phyloP scores from a whole-genome alignment of 306 rosid genomes.

The Benincasa hispida region DNA sequence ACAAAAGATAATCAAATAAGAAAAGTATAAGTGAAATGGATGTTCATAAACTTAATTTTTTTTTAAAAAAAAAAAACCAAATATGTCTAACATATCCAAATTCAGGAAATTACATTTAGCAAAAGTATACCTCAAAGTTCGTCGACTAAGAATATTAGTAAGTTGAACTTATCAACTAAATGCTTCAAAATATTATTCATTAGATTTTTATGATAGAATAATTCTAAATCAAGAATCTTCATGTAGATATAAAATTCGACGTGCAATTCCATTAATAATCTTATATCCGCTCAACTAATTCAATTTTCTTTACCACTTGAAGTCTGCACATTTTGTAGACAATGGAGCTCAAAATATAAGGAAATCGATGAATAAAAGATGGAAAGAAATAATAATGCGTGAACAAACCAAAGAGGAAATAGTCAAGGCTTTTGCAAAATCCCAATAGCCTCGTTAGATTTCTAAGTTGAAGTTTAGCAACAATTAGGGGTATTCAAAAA shows the following conservation, averaged over 20 bases:
- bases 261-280: constrained; percentile 17
- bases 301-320: constrained; percentile 1
- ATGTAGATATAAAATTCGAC: constrained; percentile 25
- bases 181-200: neutral
- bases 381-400: too few relatives aligned
- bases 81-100: too few relatives aligned
- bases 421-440: constrained; percentile 52
- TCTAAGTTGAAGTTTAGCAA: constrained; percentile 61
- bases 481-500: too few relatives aligned
- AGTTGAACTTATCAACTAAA: too few relatives aligned
- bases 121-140: too few relatives aligned
- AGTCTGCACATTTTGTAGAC: constrained; percentile 7
- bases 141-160: too few relatives aligned
- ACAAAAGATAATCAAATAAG: too few relatives aligned
- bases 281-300: constrained; percentile 29
- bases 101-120: too few relatives aligned
- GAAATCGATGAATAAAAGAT: neutral
- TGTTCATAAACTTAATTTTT: too few relatives aligned
- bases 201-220: constrained; percentile 3
- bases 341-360: neutral
- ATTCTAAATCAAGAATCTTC: constrained; percentile 24
- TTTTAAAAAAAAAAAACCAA: too few relatives aligned
- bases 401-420: constrained; percentile 42
- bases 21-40: too few relatives aligned
- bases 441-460: constrained; percentile 55